Evolutionary conservation across 1,139 yeast genomes (phyloP), one percentile per base, ranked within the genome.

Genomic region (Zygotorulaspora mrakii): DNA sequence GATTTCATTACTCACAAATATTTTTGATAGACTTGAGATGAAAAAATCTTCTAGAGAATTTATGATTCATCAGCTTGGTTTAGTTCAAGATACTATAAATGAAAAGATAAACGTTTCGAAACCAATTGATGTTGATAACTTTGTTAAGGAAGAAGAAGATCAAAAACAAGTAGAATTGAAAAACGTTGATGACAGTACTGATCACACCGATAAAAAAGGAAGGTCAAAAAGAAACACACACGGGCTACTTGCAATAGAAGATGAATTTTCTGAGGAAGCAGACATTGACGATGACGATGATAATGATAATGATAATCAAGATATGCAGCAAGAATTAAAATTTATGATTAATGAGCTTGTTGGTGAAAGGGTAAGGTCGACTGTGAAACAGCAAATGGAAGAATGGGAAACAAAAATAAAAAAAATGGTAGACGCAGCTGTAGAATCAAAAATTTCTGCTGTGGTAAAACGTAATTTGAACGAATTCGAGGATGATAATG

Each of bases 311-410:
- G 47, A 40, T 11, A 49, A 32, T 9, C 47, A 40, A 23, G 47
- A 41, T 31, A 39, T 51, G 43, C 54, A 52, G 39, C 53, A 56
- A 31, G 60, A 58, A 36, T 43, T 59, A 28, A 53, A 54, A 28
- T 36, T 41, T n/a, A 44, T 59, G 48, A 53, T 59, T 5, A 52
- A 58, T 21, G 52, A 51, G 29, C 44, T 59, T n/a, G 57, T 59
- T 4, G 53, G 50, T 17, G 40, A 50, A 2, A 53, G 51, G 24
- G 44, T 56, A 9, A 43, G 47, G 10, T 40, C 38, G 10, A 39
- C 48, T 4, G 36, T 54, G 9, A 40, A 43, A 16, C 33, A 39
- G n/a, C 57, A 54, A 23, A 20, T 39, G 39, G 42, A 34, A 12
- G 39, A 37, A n/a, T 46, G 50, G 25, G 53, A 50, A 17, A 17